Conservation (phyloP, 2,329 filamentous ascomycete genomes). For the Alternaria sp. region DNA sequence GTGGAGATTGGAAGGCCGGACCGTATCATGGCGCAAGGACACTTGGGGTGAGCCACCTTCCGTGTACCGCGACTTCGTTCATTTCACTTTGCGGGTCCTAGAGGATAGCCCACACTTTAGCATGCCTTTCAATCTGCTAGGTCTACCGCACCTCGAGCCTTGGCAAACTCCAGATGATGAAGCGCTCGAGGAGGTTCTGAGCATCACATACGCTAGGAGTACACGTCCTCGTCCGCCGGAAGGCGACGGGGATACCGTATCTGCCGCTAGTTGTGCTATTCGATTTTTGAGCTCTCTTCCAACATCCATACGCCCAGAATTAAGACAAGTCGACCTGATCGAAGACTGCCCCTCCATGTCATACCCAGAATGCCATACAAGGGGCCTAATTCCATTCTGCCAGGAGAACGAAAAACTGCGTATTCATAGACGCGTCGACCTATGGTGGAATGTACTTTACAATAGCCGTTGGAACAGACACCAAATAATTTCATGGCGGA, state of each 20-base stretch:
- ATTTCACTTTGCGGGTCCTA: accelerated
- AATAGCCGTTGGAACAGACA: too few species aligned
- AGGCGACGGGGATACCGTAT: background rate
- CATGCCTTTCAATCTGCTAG: accelerated
- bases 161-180: background rate
- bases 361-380: background rate
- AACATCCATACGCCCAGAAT: accelerated
- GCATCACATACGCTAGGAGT: background rate
- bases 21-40: too few species aligned
- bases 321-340: background rate
- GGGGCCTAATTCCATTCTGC: background rate
- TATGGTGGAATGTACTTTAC: background rate
- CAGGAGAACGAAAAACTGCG: background rate
- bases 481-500: too few species aligned
- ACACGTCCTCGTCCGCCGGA: too few species aligned
- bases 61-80: background rate
- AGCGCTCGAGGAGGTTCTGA: accelerated
- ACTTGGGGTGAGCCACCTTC: background rate
- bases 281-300: background rate
- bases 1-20: too few species aligned
- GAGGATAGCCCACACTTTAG: accelerated
- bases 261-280: background rate
- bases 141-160: background rate
- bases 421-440: background rate
- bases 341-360: background rate